Conservation (phyloP, 2,329 filamentous ascomycete genomes). For the Xylaria sp. region DNA sequence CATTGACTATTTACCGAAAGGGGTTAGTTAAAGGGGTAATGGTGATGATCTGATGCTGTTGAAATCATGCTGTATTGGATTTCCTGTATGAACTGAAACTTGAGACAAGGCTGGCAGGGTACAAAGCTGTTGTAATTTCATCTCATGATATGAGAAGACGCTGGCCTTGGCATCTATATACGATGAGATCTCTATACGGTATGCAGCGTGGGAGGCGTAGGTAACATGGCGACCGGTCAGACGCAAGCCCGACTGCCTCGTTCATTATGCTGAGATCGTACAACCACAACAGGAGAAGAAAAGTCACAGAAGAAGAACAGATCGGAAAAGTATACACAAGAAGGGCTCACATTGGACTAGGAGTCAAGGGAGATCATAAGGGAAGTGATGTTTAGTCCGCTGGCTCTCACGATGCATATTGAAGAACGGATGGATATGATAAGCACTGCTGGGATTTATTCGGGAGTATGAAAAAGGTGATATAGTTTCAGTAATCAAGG, state of each 20-base stretch:
- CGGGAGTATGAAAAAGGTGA: no score
- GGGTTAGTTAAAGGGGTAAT: conserved; percentile 68
- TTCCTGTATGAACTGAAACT: neutral
- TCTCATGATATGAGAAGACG: neutral
- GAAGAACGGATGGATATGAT: no score
- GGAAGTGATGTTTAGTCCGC: no score
- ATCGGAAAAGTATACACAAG: neutral
- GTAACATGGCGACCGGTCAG: neutral
- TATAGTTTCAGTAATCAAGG: no score
- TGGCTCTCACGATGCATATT: no score
- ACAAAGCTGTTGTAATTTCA: no score
- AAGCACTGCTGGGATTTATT: no score
- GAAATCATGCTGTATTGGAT: conserved; percentile 20
- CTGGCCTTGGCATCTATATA: neutral
- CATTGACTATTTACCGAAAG: conserved; percentile 40
- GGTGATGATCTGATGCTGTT: conserved; percentile 18
- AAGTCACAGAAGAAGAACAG: neutral
- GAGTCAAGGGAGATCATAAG: no score
- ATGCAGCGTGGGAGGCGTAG: neutral
- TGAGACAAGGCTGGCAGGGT: neutral
- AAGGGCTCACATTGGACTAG: neutral
- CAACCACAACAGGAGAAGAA: neutral
- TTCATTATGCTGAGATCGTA: neutral
- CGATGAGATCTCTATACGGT: no score
- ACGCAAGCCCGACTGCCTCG: neutral